Evolutionary conservation across 1,284 basidiomycete species (phyloP), one percentile per base, ranked within the genome.

Genomic region (Fomes fomentarius): DNA sequence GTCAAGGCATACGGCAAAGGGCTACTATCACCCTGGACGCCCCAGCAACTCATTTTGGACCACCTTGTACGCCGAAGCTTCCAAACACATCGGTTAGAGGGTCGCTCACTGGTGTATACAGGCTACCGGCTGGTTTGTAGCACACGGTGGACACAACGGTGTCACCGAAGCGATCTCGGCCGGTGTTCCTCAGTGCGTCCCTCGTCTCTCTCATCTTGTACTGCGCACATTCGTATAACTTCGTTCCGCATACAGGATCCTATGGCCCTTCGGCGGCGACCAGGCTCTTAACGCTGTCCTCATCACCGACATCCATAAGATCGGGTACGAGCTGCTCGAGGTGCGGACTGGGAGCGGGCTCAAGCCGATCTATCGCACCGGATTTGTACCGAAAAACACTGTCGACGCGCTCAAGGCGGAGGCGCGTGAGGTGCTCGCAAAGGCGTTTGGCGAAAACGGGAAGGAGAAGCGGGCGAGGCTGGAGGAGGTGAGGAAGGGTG

Each of bases 321-420:
- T 66, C 5, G 66, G 60, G 2, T 68, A 65, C 47, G 64, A 68
- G 54, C 52, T 68, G 21, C 34, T 65, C 24, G 61, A 66, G 41
- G 65, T 66, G 0, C 62, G 65, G 9, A 58, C 58, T 6, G 64
- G 61, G 8, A 8, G 25, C 6, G 64, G 63, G 2, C 48, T 65
- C 8, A 55, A 59, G 50, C 57, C 52, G 21, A 45, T 64, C 42
- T 54, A 54, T 24, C 58, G 64, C 19, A 62, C 57, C 14, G 58
- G 61, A 11, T 44, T 44, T 14, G 46, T 43, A n/a, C 64, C 62
- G 1, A 25, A 44, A 4, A 60, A 60, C n/a, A 67, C 64, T 1
- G 10, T 57, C n/a, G 62, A 65, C 11, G 64, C 66, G 2, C 40
- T 65, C 28, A 38, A 54, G 8, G 52, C 44, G 3, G 66, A 67